These are phyloP conservation scores for Lactarius hatsudake DNA, from an alignment of 768 basidiomycete genomes.

Conservation along the genomic window DNA sequence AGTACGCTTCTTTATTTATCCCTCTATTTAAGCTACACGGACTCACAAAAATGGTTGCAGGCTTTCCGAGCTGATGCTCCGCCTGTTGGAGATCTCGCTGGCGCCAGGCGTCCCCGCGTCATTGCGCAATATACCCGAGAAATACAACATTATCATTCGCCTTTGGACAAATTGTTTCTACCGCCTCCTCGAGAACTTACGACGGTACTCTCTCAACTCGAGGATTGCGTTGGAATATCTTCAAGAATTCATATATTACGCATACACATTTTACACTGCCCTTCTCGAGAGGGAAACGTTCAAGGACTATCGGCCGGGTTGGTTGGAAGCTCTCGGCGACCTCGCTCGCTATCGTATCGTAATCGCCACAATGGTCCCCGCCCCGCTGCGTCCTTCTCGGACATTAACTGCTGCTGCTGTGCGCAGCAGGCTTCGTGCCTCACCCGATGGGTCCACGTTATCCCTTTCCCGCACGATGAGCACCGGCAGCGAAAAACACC, in stretches of 20 bases:
- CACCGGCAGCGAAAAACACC: slow-evolving; percentile 18
- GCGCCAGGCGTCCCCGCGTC: slow-evolving; percentile 87
- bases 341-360: slow-evolving; percentile 93
- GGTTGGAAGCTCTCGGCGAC: slow-evolving; percentile 97
- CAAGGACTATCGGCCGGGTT: slow-evolving; percentile 66
- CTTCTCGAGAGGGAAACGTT: slow-evolving; percentile 81
- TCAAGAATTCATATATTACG: slow-evolving; percentile 92
- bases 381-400: slow-evolving; percentile 37
- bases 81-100: slow-evolving; percentile 79
- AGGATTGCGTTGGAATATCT: slow-evolving; percentile 84
- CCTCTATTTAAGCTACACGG: slow-evolving; percentile 10
- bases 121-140: slow-evolving; percentile 82
- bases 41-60: slow-evolving; percentile 40
- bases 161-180: slow-evolving; percentile 93
- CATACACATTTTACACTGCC: slow-evolving; percentile 90
- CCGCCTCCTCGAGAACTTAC: slow-evolving; percentile 84
- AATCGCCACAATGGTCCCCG: slow-evolving; percentile 80
- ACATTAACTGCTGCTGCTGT: slow-evolving; percentile 58
- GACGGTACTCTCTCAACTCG: slow-evolving; percentile 72
- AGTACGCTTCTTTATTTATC: slow-evolving; percentile 47
- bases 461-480: slow-evolving; percentile 25
- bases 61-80: slow-evolving; percentile 86
- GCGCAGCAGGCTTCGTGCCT: slow-evolving; percentile 34
- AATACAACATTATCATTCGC: slow-evolving; percentile 93
- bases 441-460: slow-evolving; percentile 10